Evolutionary conservation across 495 filamentous ascomycete genomes (phyloP).

Genomic region (Astrothelium macrocarpum): DNA sequence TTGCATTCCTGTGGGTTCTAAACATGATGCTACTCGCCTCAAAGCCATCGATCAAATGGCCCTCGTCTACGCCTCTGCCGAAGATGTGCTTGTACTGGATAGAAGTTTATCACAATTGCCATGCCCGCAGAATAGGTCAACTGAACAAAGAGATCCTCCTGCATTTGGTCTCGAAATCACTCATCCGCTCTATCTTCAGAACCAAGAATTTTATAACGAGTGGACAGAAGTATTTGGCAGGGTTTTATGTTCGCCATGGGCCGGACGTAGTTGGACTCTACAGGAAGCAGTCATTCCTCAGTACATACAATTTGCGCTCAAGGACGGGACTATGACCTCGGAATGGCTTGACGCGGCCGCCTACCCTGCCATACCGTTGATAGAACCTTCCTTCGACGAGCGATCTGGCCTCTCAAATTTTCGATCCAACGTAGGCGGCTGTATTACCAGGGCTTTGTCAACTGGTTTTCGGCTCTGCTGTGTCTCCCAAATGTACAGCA

Average conservation of each 20-base stretch:
- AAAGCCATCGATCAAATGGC: slow-evolving; percentile 4
- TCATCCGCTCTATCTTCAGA: background rate
- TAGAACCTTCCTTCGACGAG: background rate
- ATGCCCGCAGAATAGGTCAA: background rate
- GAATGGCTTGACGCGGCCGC: background rate
- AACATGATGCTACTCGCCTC: background rate
- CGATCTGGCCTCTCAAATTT: background rate
- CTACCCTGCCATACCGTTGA: background rate
- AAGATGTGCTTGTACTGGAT: background rate
- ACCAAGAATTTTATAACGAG: background rate
- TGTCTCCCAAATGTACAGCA: background rate
- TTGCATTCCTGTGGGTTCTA: background rate
- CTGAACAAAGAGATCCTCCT: slow-evolving; percentile 1
- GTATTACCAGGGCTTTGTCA: background rate
- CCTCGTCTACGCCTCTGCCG: background rate
- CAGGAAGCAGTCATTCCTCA: slow-evolving; percentile 1
- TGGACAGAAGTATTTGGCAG: slow-evolving; percentile 3
- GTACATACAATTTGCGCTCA: background rate
- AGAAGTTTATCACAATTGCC: background rate
- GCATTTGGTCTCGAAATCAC: background rate
- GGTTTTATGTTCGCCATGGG: background rate
- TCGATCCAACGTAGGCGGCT: background rate
- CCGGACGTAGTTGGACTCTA: slow-evolving; percentile 4
- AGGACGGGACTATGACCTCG: background rate
- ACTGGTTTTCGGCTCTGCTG: background rate